Conservation (phyloP, 352 stramenopile genomes). For the Elongisporangium anandrum region DNA sequence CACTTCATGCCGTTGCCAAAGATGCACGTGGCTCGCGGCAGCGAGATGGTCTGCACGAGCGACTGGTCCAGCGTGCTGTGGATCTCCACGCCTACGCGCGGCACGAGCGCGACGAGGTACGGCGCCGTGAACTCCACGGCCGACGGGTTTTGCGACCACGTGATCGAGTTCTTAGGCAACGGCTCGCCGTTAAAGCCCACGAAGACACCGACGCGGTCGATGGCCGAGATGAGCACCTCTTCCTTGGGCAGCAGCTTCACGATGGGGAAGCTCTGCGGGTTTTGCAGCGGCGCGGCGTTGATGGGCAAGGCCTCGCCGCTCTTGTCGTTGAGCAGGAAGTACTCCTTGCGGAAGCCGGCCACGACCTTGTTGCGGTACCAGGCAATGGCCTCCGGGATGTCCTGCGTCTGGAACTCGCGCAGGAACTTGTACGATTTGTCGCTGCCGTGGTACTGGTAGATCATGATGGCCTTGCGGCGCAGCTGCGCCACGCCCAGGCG, state of each 20-base stretch:
- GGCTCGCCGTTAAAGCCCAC: conserved; percentile 76
- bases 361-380: conserved; percentile 89
- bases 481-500: conserved; percentile 67
- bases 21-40: conserved; percentile 61
- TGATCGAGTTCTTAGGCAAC: conserved; percentile 77
- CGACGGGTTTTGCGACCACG: conserved; percentile 69
- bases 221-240: conserved; percentile 75
- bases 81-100: conserved; percentile 78
- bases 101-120: conserved; percentile 75
- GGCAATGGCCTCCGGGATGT: conserved; percentile 73
- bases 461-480: conserved; percentile 56
- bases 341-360: conserved; percentile 70
- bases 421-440: conserved; percentile 81
- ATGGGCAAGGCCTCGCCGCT: conserved; percentile 65
- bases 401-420: conserved; percentile 68
- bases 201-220: conserved; percentile 83
- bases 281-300: conserved; percentile 66
- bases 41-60: conserved; percentile 69
- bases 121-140: conserved; percentile 75
- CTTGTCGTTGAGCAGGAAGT: conserved; percentile 82
- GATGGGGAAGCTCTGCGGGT: conserved; percentile 58
- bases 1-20: conserved; percentile 91
- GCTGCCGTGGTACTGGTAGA: conserved; percentile 80
- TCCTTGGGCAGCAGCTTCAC: conserved; percentile 85
- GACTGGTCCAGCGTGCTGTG: conserved; percentile 66